These are phyloP conservation scores for Trichophyton simii DNA, from an alignment of 2,329 filamentous ascomycete genomes.

Conservation along the genomic window DNA sequence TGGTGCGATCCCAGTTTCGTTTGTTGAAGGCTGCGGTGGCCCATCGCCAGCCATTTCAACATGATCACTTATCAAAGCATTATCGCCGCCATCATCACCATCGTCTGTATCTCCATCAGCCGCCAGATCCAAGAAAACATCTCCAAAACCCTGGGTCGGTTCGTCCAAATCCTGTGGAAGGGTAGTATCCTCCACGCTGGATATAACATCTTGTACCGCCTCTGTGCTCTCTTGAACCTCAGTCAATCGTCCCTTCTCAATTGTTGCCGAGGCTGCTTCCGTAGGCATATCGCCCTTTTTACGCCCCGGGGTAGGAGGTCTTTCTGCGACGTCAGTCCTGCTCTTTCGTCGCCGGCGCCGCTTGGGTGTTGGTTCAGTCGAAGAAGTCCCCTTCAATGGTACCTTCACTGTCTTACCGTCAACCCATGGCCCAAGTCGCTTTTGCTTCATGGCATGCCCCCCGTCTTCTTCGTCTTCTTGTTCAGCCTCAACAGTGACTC, in stretches of 20 bases:
- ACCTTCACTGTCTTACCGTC: constrained; percentile 30
- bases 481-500: constrained; percentile 37
- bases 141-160: constrained; percentile 15
- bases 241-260: constrained; percentile 12
- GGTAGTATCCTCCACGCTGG: not conserved
- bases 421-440: constrained; percentile 6
- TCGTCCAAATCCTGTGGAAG: not conserved
- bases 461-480: constrained; percentile 34
- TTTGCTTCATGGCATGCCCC: constrained; percentile 21
- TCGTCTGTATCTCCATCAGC: constrained; percentile 1
- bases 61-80: constrained; percentile 20
- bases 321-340: constrained; percentile 26
- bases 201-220: not conserved
- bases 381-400: constrained; percentile 28
- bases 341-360: constrained; percentile 31
- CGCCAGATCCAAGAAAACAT: constrained; percentile 22
- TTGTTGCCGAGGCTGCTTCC: not conserved
- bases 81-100: not conserved
- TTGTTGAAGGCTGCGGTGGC: constrained; percentile 16
- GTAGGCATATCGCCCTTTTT: constrained; percentile 8
- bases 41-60: constrained; percentile 16
- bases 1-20: constrained; percentile 14
- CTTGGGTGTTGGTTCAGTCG: constrained; percentile 27
- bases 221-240: not conserved
- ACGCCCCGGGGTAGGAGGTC: constrained; percentile 25